Base-by-base conservation (phyloP, 1,284 basidiomycete genomes). In the Thelephora terrestris region DNA sequence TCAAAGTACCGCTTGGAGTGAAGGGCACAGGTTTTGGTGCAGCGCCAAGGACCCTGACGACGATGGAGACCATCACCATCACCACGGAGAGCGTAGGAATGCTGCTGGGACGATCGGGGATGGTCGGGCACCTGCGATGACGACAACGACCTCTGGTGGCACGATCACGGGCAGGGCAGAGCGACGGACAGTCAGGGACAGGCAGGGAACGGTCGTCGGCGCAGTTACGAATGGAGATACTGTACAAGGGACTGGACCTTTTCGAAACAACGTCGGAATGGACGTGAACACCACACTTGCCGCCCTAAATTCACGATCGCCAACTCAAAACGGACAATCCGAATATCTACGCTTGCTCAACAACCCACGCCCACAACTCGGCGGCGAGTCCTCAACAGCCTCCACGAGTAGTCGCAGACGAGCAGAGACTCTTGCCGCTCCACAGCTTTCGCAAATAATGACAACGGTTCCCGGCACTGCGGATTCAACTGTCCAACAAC, bases 1-100 rank as follows among this genome's bases (percentile, higher is more conserved):
- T 64, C 95, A 99, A 71, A 92, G 88, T 59, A 91, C 86, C 34
- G 94, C 93, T 2, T 99, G 94, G 96, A 88, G 87, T 55, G 92
- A 94, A 60, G 95, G 96, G 0, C 95, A 99, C 65, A 76, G 95
- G 47, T 98, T 89, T 60, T 89, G 85, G 85, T 89, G 85, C 58
- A 81, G 78, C 53, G 82, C 77, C 12, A 84, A 80, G 57, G 85
- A 88, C 38, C 79, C 74, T 3, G 85, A 86, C 24, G 84, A 85
- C 5, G 75, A 75, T 4, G 64, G 61, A 0, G 69, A 72, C 7
- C 54, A 64, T 38, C 57, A 59, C 21, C 58, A 58, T 36, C 51
- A 49, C 34, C 54, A 58, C 17, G 44, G 47, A 10, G 42, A 49
- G 9, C 25, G 46, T 21, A 46, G 23, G 27, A 49, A 7, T 21